Conservation (phyloP, 2,329 filamentous ascomycete genomes). For the Fusarium devonianum region DNA sequence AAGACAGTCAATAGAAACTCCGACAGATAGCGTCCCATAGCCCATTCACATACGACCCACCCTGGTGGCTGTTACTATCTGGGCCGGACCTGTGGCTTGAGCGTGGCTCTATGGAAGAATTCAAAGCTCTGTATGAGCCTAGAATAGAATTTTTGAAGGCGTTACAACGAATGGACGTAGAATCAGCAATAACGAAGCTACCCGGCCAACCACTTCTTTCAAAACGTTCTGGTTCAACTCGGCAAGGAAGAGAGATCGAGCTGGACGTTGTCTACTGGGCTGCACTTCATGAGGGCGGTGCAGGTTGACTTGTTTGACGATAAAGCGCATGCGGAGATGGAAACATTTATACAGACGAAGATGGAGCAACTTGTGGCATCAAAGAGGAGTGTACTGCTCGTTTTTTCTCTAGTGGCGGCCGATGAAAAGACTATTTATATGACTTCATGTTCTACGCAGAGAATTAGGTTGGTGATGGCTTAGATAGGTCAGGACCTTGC, state of each 20-base stretch:
- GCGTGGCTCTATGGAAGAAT: constrained; percentile 31
- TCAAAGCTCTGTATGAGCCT: constrained; percentile 41
- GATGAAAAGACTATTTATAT: no score
- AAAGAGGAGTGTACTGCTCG: constrained; percentile 37
- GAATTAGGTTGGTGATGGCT: no score
- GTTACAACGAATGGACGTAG: constrained; percentile 42
- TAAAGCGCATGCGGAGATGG: constrained; percentile 36
- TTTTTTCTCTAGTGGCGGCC: no score
- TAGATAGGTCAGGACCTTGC: no score
- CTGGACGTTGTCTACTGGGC: constrained; percentile 47
- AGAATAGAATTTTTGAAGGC: constrained; percentile 48
- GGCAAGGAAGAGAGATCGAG: constrained; percentile 47
- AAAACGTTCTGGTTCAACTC: constrained; percentile 49
- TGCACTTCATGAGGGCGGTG: constrained; percentile 37
- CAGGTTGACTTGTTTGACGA: constrained; percentile 38
- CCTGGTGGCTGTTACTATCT: constrained; percentile 50
- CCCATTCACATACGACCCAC: constrained; percentile 48
- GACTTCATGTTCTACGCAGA: no score
- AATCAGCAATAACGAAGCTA: neutral
- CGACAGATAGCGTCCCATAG: no score
- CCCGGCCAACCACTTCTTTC: constrained; percentile 23
- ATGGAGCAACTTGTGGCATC: constrained; percentile 42
- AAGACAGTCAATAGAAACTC: no score
- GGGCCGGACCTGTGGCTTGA: constrained; percentile 38
- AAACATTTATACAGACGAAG: constrained; percentile 38